Conservation (phyloP, 1,284 basidiomycete species). For the Ganoderma sp. region DNA sequence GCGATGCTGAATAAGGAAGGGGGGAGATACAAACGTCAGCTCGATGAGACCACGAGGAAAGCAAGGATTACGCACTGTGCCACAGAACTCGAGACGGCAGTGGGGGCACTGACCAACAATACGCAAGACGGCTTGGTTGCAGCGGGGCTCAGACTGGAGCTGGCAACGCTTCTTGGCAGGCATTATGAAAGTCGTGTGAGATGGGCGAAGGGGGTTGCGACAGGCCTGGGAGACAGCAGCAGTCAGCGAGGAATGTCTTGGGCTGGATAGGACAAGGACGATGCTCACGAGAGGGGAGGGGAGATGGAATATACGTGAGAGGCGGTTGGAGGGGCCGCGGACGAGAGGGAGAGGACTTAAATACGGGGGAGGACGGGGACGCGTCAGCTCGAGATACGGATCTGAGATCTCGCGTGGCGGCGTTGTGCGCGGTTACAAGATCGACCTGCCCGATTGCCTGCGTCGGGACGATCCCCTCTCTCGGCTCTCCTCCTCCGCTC, state of each 20-base stretch:
- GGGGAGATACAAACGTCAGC: not conserved
- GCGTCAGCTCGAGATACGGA: slow-evolving; percentile 45
- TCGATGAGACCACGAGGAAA: not conserved
- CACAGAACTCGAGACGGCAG: slow-evolving; percentile 78
- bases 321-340: slow-evolving; percentile 27
- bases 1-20: slow-evolving; percentile 62
- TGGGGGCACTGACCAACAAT: slow-evolving; percentile 84
- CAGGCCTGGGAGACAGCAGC: slow-evolving; percentile 20
- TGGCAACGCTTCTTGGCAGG: slow-evolving; percentile 86
- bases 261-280: not conserved
- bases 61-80: slow-evolving; percentile 58
- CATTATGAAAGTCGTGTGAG: slow-evolving; percentile 53
- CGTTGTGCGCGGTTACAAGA: slow-evolving; percentile 33
- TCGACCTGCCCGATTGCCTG: slow-evolving; percentile 33
- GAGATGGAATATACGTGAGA: slow-evolving; percentile 27
- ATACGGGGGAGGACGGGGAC: slow-evolving; percentile 40
- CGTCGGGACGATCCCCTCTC: not conserved
- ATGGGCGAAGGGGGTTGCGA: slow-evolving; percentile 23
- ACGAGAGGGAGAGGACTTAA: slow-evolving; percentile 36
- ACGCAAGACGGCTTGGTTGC: slow-evolving; percentile 78
- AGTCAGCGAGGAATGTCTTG: slow-evolving; percentile 16
- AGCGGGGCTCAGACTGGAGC: slow-evolving; percentile 68
- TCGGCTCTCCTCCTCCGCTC: not conserved
- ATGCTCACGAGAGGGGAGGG: slow-evolving; percentile 23
- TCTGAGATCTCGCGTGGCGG: slow-evolving; percentile 45